Evolutionary conservation across 257 asterid genomes (phyloP).

Genomic region (Salvia splendens): DNA sequence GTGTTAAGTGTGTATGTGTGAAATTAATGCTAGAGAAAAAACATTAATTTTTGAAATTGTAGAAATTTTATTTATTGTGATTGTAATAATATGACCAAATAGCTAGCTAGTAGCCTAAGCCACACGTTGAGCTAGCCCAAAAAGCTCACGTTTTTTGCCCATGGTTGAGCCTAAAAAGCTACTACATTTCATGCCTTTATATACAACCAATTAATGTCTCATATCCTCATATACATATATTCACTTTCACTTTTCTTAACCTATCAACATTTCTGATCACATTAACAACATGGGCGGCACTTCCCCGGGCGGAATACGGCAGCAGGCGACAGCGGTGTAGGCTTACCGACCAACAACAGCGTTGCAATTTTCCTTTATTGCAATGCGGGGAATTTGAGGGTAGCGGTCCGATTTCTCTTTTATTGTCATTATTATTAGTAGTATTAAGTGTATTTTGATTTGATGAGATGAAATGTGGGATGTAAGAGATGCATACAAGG

Average conservation of each 20-base stretch:
- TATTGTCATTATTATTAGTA: not conserved
- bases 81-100: no score
- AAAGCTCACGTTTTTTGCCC: conserved; percentile 18
- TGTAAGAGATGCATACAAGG: conserved; percentile 49
- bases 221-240: conserved; percentile 25
- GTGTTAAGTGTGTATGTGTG: no score
- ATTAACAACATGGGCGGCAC: conserved; percentile 27
- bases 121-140: conserved; percentile 22
- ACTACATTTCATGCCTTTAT: conserved; percentile 24
- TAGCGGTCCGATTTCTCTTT: conserved; percentile 44
- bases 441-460: conserved; percentile 1
- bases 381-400: conserved; percentile 55
- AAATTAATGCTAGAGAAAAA: no score
- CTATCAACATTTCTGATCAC: not conserved
- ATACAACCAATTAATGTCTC: conserved; percentile 24
- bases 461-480: conserved; percentile 26
- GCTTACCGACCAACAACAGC: not conserved
- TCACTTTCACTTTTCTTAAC: conserved; percentile 18
- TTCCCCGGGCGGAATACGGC: conserved; percentile 19
- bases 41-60: no score
- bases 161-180: no score
- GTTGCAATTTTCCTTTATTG: conserved; percentile 29
- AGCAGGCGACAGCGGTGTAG: not conserved
- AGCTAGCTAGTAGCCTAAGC: not conserved
- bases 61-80: no score